Evolutionary conservation across 73 alveolate genomes (phyloP).

Genomic region (Tetrahymena thermophila): DNA sequence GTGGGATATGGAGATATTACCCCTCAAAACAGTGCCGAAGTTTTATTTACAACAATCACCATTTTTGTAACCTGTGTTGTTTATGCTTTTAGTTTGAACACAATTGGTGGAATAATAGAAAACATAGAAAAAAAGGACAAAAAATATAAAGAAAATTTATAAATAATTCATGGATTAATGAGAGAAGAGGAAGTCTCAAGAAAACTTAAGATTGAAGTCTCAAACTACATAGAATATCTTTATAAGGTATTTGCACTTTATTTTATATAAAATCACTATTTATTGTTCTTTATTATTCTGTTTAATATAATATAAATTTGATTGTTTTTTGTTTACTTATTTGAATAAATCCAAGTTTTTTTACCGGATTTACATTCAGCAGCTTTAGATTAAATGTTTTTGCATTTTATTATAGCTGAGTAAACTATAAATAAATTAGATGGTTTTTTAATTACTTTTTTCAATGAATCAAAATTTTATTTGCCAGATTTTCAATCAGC

Average conservation of each 20-base stretch:
- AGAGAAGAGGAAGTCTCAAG: background rate
- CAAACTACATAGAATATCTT: background rate
- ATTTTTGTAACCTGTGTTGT: constrained; percentile 52
- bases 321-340: too few species aligned
- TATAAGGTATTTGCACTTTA: background rate
- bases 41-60: constrained; percentile 23
- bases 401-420: too few species aligned
- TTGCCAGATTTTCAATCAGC: too few species aligned
- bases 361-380: too few species aligned
- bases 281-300: too few species aligned
- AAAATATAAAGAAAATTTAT: background rate
- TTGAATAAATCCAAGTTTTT: too few species aligned
- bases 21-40: constrained; percentile 45
- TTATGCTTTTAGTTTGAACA: constrained; percentile 46
- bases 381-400: too few species aligned
- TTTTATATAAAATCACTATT: too few species aligned
- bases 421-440: too few species aligned
- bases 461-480: too few species aligned
- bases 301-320: too few species aligned
- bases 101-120: constrained; percentile 45
- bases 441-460: too few species aligned
- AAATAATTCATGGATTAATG: background rate
- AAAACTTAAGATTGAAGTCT: background rate
- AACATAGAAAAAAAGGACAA: constrained; percentile 28
- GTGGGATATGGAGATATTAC: constrained; percentile 74